phyloP scores from a whole-genome alignment of 257 asterid species.

The Osmanthus fragrans region DNA sequence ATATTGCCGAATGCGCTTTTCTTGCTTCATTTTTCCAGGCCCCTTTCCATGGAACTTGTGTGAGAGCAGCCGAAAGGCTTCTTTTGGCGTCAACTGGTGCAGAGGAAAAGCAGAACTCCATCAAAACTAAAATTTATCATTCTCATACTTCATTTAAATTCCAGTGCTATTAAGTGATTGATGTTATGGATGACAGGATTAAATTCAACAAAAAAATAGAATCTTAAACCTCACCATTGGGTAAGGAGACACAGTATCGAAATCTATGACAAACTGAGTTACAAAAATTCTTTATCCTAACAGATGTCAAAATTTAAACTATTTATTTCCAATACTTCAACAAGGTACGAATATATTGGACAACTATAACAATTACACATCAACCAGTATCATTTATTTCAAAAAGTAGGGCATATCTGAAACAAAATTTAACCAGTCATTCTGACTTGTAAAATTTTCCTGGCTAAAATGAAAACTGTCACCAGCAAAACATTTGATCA shows the following conservation, averaged over 20 bases:
- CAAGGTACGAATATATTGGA: background rate
- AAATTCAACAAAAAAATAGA: too few relatives aligned
- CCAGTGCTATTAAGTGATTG: background rate
- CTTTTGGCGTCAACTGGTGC: constrained; percentile 90
- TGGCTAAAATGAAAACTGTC: background rate
- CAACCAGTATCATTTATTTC: too few relatives aligned
- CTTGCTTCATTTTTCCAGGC: constrained; percentile 94
- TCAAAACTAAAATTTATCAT: constrained; percentile 13
- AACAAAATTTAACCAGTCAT: too few relatives aligned
- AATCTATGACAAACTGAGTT: background rate
- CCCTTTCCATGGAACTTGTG: constrained; percentile 98
- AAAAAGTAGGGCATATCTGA: background rate
- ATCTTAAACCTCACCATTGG: background rate
- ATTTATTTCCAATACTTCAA: background rate
- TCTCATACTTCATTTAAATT: constrained; percentile 5
- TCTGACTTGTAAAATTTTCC: background rate
- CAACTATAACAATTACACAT: background rate
- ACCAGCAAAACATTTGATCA: too few relatives aligned
- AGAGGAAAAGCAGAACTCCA: constrained; percentile 16
- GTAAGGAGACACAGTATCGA: background rate
- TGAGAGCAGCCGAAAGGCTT: constrained; percentile 81
- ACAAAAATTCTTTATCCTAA: background rate
- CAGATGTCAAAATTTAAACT: background rate
- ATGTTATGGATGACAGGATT: background rate
- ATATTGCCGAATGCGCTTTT: constrained; percentile 88